A percentile compares a stretch with the other conserved stretches of the same genome.
Conservation (phyloP, 148 eudicot genomes). For the Chenopodium berlandieri region DNA sequence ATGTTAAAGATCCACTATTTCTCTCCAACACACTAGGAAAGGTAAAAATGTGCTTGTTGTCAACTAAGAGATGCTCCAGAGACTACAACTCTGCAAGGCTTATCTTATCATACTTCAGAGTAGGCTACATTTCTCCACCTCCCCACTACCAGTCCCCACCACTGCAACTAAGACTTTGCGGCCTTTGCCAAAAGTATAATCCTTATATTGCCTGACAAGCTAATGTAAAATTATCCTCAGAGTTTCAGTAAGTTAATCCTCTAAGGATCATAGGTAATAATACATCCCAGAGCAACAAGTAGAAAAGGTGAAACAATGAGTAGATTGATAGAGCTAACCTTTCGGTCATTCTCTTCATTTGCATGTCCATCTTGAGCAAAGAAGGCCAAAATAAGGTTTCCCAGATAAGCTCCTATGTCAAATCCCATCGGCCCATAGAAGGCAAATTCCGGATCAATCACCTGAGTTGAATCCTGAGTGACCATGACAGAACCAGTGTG, state of each 20-base stretch:
- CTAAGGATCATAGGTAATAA: not conserved
- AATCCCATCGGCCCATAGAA: slow-evolving; percentile 95
- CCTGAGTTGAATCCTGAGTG: slow-evolving; percentile 80
- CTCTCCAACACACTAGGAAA: not conserved
- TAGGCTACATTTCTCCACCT: not conserved
- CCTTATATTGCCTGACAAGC: not conserved
- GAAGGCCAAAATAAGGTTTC: slow-evolving; percentile 84
- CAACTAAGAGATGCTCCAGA: not conserved
- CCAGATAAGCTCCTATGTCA: slow-evolving; percentile 91
- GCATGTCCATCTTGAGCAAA: slow-evolving; percentile 93
- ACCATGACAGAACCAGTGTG: slow-evolving; percentile 98
- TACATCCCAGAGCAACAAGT: not conserved
- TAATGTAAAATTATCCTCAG: not conserved
- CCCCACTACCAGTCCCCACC: not conserved
- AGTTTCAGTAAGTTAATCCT: not conserved
- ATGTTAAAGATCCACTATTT: not conserved
- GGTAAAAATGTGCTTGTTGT: not conserved
- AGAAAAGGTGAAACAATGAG: not conserved
- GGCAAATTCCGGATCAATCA: slow-evolving; percentile 94
- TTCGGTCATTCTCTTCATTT: slow-evolving; percentile 54
- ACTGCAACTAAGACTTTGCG: not conserved
- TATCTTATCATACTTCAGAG: not conserved
- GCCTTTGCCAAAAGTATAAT: not conserved
- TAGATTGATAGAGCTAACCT: slow-evolving; percentile 33
- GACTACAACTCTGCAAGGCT: not conserved